phyloP scores from a whole-genome alignment of 2,329 filamentous ascomycete genomes.

The Pseudogymnoascus sp. region DNA sequence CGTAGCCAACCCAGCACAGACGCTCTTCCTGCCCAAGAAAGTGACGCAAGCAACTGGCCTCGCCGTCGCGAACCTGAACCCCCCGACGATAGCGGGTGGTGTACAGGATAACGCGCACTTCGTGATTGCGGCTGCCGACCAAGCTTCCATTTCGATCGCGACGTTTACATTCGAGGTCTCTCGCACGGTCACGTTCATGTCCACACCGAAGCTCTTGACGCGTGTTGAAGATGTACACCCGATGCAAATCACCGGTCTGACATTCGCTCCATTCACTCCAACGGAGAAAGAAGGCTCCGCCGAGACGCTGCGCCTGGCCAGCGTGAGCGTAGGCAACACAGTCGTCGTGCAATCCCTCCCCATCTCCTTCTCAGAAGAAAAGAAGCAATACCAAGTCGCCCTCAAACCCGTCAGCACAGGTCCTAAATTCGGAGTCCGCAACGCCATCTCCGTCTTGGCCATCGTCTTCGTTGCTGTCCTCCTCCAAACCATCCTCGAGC shows the following conservation, averaged over 20 bases:
- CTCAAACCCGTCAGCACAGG: background rate
- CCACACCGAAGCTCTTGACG: slow-evolving; percentile 44
- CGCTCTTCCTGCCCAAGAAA: slow-evolving; percentile 46
- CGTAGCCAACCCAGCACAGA: slow-evolving; percentile 43
- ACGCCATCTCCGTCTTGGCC: slow-evolving; percentile 19
- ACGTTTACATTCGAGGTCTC: slow-evolving; percentile 61
- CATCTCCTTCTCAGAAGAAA: slow-evolving; percentile 20
- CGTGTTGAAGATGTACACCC: slow-evolving; percentile 48
- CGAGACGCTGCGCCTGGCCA: slow-evolving; percentile 27
- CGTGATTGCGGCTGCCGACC: slow-evolving; percentile 70
- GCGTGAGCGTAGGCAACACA: slow-evolving; percentile 27
- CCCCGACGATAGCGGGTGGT: slow-evolving; percentile 40
- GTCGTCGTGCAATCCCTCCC: slow-evolving; percentile 30
- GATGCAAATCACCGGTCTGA: slow-evolving; percentile 49
- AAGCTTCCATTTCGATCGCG: slow-evolving; percentile 71
- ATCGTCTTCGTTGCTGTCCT: slow-evolving; percentile 20
- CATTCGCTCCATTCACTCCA: slow-evolving; percentile 41
- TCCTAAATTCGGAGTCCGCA: background rate
- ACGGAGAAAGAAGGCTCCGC: slow-evolving; percentile 18
- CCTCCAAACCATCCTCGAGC: slow-evolving; percentile 26
- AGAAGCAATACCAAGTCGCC: slow-evolving; percentile 7
- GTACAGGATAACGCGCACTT: slow-evolving; percentile 62
- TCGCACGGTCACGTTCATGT: slow-evolving; percentile 40
- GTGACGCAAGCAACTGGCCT: slow-evolving; percentile 71
- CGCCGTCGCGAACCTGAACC: slow-evolving; percentile 63